Base-by-base conservation (phyloP, 2,329 filamentous ascomycete species). In the Fusarium falciforme region DNA sequence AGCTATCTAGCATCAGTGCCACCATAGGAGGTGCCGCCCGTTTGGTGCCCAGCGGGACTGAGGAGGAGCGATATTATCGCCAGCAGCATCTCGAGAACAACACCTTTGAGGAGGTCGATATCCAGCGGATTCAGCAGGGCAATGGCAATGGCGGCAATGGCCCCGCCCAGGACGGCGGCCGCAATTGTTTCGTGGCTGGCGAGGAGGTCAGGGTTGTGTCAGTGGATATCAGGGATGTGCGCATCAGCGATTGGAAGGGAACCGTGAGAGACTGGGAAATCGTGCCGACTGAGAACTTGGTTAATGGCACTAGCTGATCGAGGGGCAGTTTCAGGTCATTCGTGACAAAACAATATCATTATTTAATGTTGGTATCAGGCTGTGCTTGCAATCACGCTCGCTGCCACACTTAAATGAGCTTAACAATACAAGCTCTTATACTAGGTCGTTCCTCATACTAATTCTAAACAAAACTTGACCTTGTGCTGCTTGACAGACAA, bases 211-310 rank as follows among this genome's bases (percentile, higher is more conserved):
- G 93, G 58, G 95, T 98, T 8, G 94, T 98, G 36, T 89, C 96
- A 7, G 96, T 98, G 9, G 90, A 89, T 77, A 94, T 98, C 76
- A 89, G 89, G 77, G 94, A 95, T 80, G 95, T 96, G 58, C 89
- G 95, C 78, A 97, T 97, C 78, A 95, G 93, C 74, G 96, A 98
- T 82, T 98, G 93, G 93, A 98, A 98, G 85, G 96, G 96, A n/a
- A 90, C 91, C 16, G 94, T 98, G 6, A 90, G 93, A 77, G 96
- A 98, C 80, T 98, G 86, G 85, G 87, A 87, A 1, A 79, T 90
- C 68, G 82, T 83, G 4, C 80, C 84, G n/a, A 80, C 80, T 31
- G 80, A 67, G 5, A 68, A 72, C 2, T 64, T 80, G 22, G 78
- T 87, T 12, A 89, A 89, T 65, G 87, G 87, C 6, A 73, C 80